Evolutionary conservation across 169 alveolate species (phyloP).

Genomic region (Plasmodium falciparum): DNA sequence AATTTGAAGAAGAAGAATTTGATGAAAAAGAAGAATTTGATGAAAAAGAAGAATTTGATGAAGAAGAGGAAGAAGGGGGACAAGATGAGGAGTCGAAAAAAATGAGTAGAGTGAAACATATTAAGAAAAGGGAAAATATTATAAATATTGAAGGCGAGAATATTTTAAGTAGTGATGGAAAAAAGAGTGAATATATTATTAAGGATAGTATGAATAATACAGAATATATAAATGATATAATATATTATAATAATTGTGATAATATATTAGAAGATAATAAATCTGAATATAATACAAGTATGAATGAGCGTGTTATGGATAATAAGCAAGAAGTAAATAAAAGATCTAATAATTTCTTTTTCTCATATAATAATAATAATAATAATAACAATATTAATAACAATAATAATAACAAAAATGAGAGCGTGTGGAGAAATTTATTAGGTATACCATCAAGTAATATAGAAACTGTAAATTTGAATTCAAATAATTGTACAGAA

Average conservation of each 20-base stretch:
- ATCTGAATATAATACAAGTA: neutral
- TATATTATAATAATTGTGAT: neutral
- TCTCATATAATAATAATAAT: slow-evolving; percentile 3
- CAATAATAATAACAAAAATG: neutral
- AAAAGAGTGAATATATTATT: too few relatives aligned
- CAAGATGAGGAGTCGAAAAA: neutral
- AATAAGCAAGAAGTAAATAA: neutral
- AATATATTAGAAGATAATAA: neutral
- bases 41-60: neutral
- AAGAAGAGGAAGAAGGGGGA: neutral
- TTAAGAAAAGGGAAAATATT: too few relatives aligned
- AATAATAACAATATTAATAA: neutral
- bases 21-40: neutral
- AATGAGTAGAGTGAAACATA: neutral
- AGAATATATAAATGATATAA: neutral
- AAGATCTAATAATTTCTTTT: neutral
- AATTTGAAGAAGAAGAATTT: too few relatives aligned
- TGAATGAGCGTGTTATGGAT: neutral
- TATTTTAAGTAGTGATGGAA: neutral
- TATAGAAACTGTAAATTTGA: neutral
- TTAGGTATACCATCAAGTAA: neutral
- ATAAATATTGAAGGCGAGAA: too few relatives aligned
- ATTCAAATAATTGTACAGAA: slow-evolving; percentile 40
- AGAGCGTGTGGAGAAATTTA: neutral
- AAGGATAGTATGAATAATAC: neutral